Evolutionary conservation across 805 yeast genomes (phyloP).

Genomic region (Starmerella tilneyi): DNA sequence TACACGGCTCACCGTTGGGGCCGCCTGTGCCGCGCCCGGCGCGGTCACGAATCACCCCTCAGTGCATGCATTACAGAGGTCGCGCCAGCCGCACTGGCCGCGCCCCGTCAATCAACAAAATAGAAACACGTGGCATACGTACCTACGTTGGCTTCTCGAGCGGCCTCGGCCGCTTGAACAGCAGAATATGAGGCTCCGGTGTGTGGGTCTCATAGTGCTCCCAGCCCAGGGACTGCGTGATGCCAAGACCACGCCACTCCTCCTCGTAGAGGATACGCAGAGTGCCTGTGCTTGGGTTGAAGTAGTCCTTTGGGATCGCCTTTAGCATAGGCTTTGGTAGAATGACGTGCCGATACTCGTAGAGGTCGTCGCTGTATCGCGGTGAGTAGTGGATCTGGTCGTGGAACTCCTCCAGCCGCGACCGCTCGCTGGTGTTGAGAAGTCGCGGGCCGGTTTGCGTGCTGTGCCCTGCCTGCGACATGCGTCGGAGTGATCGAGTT

Average conservation of each 20-base stretch:
- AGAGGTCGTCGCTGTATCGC: conserved; percentile 80
- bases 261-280: conserved; percentile 82
- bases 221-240: conserved; percentile 97
- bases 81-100: too few species aligned
- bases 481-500: too few species aligned
- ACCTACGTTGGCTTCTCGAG: conserved; percentile 11
- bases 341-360: conserved; percentile 94
- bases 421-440: conserved; percentile 71
- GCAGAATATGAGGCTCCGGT: conserved; percentile 93
- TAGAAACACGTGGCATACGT: too few species aligned
- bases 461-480: conserved; percentile 16
- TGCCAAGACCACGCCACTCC: conserved; percentile 97
- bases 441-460: conserved; percentile 39
- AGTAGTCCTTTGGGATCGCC: conserved; percentile 87
- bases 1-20: too few species aligned
- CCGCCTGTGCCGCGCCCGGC: too few species aligned
- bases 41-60: too few species aligned
- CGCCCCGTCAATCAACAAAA: too few species aligned
- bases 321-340: conserved; percentile 92
- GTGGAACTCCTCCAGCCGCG: conserved; percentile 79
- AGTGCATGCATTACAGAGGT: too few species aligned
- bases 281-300: conserved; percentile 88
- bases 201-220: conserved; percentile 96
- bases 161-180: conserved; percentile 46
- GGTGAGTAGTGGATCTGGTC: conserved; percentile 88